Conservation (phyloP, 139 green algal genomes). For the Chlorella sp. region DNA sequence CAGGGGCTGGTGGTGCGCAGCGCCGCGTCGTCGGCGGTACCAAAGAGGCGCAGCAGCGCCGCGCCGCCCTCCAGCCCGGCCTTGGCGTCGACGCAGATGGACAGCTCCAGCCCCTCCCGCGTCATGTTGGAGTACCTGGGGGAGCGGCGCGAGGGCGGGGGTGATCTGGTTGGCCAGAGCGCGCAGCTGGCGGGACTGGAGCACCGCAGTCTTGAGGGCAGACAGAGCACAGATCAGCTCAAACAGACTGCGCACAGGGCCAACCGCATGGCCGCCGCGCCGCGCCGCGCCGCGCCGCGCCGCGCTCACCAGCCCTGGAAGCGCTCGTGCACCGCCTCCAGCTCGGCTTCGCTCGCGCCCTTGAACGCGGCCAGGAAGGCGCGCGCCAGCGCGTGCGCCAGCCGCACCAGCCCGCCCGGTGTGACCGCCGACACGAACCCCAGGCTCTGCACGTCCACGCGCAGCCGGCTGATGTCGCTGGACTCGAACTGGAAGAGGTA, state of each 20-base stretch:
- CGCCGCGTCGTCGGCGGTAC: constrained; percentile 36
- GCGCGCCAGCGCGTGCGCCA: constrained; percentile 60
- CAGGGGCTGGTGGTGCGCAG: constrained; percentile 42
- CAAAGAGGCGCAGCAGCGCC: constrained; percentile 34
- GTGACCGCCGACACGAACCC: constrained; percentile 52
- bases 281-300: too few relatives aligned
- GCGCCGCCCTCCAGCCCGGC: constrained; percentile 24
- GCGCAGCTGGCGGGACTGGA: neutral
- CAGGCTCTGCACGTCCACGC: constrained; percentile 59
- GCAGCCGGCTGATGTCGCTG: constrained; percentile 70
- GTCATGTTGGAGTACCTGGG: constrained; percentile 53
- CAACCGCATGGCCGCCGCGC: too few relatives aligned
- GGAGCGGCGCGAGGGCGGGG: too few relatives aligned
- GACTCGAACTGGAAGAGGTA: constrained; percentile 66
- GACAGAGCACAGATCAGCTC: too few relatives aligned
- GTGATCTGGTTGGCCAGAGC: constrained; percentile 31
- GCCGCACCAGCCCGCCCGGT: constrained; percentile 57
- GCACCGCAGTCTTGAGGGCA: too few relatives aligned
- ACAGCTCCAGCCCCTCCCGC: constrained; percentile 58
- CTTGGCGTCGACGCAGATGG: constrained; percentile 50
- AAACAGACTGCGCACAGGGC: too few relatives aligned
- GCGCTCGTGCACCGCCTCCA: constrained; percentile 5
- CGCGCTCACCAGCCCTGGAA: neutral
- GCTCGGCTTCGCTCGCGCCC: neutral
- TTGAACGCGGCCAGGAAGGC: constrained; percentile 58